These are phyloP conservation scores for Hypoxylon sp. DNA, from an alignment of 2,329 filamentous ascomycete genomes.

Conservation along the genomic window DNA sequence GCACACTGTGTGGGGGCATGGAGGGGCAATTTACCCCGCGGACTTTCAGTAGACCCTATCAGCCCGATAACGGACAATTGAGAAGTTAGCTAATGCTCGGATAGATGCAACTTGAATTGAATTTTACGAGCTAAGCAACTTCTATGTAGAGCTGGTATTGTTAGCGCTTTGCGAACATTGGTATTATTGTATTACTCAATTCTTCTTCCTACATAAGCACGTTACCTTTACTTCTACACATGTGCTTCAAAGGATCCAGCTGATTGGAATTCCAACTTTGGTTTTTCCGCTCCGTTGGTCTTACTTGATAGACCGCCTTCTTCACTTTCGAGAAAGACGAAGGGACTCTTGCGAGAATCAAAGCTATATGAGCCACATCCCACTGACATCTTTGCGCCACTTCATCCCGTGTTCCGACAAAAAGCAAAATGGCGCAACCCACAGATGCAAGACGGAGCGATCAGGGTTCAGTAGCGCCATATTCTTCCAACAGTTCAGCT, in stretches of 20 bases:
- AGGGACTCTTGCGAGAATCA: not conserved
- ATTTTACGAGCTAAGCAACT: slow-evolving; percentile 17
- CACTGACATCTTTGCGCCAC: slow-evolving; percentile 20
- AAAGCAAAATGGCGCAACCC: slow-evolving; percentile 53
- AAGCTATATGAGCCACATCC: slow-evolving; percentile 24
- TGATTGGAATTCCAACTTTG: slow-evolving; percentile 23
- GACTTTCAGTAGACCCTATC: slow-evolving; percentile 40
- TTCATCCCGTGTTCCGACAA: slow-evolving; percentile 1
- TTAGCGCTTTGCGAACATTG: not conserved
- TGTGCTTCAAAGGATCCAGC: slow-evolving; percentile 16
- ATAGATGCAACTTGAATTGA: slow-evolving; percentile 32
- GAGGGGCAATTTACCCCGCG: slow-evolving; percentile 30
- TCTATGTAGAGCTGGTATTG: not conserved
- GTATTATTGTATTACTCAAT: slow-evolving; percentile 7
- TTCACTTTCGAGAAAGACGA: not conserved
- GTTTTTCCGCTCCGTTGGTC: slow-evolving; percentile 26
- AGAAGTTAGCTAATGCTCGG: slow-evolving; percentile 27
- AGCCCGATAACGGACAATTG: slow-evolving; percentile 37
- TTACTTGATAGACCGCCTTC: not conserved
- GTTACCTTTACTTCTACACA: not conserved
- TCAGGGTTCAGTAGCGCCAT: slow-evolving; percentile 32
- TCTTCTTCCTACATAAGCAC: slow-evolving; percentile 25
- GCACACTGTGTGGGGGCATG: not conserved
- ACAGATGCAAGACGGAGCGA: slow-evolving; percentile 35
- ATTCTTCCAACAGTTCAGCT: slow-evolving; percentile 44